Evolutionary conservation across 1,284 basidiomycete species (phyloP).

Genomic region (Leccinum idahoense): DNA sequence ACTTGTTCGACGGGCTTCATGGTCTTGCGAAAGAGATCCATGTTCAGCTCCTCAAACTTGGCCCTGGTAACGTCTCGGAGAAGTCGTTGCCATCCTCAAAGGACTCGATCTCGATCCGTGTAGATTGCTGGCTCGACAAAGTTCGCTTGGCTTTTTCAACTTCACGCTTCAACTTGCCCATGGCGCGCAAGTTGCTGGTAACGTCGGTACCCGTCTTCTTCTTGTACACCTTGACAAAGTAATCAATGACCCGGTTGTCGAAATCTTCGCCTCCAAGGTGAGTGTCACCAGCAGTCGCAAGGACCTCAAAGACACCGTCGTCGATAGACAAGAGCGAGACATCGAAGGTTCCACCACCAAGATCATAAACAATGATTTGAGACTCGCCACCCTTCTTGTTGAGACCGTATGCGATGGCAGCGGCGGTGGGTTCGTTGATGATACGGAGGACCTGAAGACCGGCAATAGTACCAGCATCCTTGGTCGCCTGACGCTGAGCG

Average conservation of each 20-base stretch:
- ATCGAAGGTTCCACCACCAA: conserved; percentile 98
- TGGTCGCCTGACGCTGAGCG: conserved; percentile 98
- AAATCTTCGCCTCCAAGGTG: conserved; percentile 99
- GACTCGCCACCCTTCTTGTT: conserved; percentile 94
- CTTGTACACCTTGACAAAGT: conserved; percentile 92
- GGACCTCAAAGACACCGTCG: conserved; percentile 96
- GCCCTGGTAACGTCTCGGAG: conserved; percentile 92
- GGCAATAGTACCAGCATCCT: conserved; percentile 96
- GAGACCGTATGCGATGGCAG: conserved; percentile 97
- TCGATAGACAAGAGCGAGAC: conserved; percentile 97
- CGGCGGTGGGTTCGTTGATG: conserved; percentile 98
- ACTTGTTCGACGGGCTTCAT: conserved; percentile 99
- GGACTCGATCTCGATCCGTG: conserved; percentile 84
- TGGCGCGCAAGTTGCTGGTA: conserved; percentile 79
- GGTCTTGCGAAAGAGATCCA: conserved; percentile 98
- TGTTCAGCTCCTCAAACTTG: conserved; percentile 99
- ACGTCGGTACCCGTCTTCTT: conserved; percentile 93
- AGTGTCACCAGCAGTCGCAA: conserved; percentile 97
- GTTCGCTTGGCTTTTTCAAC: conserved; percentile 99
- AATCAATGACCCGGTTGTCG: conserved; percentile 93
- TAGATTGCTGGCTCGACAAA: conserved; percentile 86
- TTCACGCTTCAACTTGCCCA: conserved; percentile 97
- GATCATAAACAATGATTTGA: conserved; percentile 97
- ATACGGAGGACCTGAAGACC: conserved; percentile 96
- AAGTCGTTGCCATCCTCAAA: conserved; percentile 98